A percentile compares a stretch with the other conserved stretches of the same genome.
Evolutionary conservation across 768 basidiomycete species (phyloP).

Genomic region (Tremella yokohamensis): DNA sequence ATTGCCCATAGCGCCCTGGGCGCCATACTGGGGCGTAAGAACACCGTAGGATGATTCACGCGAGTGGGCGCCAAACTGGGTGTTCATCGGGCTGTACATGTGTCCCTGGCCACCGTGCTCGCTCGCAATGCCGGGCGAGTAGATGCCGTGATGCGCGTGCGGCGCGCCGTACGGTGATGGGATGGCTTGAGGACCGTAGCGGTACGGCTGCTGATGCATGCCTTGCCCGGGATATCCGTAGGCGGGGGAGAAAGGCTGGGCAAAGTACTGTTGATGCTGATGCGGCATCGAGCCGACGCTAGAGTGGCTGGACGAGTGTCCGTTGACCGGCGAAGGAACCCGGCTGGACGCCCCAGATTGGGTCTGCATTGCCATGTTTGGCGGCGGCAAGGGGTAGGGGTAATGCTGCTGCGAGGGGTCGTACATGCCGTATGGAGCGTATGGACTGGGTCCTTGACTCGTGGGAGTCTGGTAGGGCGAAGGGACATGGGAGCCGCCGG

Average conservation of each 20-base stretch:
- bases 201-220: slow-evolving; percentile 33
- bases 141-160: slow-evolving; percentile 29
- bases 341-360: slow-evolving; percentile 35
- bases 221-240: slow-evolving; percentile 25
- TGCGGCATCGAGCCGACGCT: slow-evolving; percentile 27
- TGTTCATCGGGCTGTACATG: slow-evolving; percentile 39
- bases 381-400: slow-evolving; percentile 30
- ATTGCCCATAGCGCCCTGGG: slow-evolving; percentile 7
- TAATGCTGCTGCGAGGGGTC: slow-evolving; percentile 29
- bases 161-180: slow-evolving; percentile 22
- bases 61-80: slow-evolving; percentile 28
- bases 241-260: slow-evolving; percentile 31
- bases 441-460: slow-evolving; percentile 27
- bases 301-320: slow-evolving; percentile 28
- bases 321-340: slow-evolving; percentile 42
- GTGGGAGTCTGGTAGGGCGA: slow-evolving; percentile 43
- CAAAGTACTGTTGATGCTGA: slow-evolving; percentile 33
- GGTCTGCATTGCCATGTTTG: slow-evolving; percentile 19
- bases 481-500: slow-evolving; percentile 27
- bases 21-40: slow-evolving; percentile 29
- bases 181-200: slow-evolving; percentile 26
- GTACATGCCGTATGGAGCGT: slow-evolving; percentile 35
- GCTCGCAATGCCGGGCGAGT: slow-evolving; percentile 27
- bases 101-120: slow-evolving; percentile 25
- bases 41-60: slow-evolving; percentile 37